Conservation (phyloP, 257 asterid species). For the Asclepias syriaca region DNA sequence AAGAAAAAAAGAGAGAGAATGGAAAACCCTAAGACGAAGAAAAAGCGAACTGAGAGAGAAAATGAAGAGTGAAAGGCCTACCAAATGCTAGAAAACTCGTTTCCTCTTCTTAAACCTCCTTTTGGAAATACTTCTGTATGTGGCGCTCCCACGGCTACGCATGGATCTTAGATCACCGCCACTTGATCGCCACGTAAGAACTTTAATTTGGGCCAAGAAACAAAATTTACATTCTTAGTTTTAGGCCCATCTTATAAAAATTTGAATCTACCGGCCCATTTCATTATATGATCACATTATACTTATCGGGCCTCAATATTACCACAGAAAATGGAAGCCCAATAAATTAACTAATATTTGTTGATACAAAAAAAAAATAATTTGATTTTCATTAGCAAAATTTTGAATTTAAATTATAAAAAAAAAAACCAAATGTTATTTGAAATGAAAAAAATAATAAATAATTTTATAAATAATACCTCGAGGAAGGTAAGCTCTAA, state of each 20-base stretch:
- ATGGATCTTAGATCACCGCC: neutral
- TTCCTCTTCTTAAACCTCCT: constrained; percentile 15
- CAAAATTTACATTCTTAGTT: neutral
- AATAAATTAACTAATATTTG: too few relatives aligned
- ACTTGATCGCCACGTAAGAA: neutral
- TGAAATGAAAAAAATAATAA: too few relatives aligned
- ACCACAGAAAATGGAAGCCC: too few relatives aligned
- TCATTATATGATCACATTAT: too few relatives aligned
- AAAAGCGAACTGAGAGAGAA: neutral
- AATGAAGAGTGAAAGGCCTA: too few relatives aligned
- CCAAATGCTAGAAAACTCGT: constrained; percentile 2
- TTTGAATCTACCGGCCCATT: neutral
- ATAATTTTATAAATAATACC: too few relatives aligned
- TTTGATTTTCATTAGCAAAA: too few relatives aligned
- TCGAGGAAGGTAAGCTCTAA: too few relatives aligned
- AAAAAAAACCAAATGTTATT: too few relatives aligned
- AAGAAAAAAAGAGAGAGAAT: constrained; percentile 4
- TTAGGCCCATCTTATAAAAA: neutral
- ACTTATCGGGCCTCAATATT: too few relatives aligned
- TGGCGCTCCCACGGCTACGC: neutral
- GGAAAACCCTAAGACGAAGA: constrained; percentile 55
- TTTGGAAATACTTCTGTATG: neutral
- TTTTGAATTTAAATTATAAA: too few relatives aligned
- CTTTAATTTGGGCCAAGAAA: neutral
- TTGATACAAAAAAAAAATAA: too few relatives aligned